phyloP scores from a whole-genome alignment of 495 filamentous ascomycete genomes.

The Penicillium cataractarum region DNA sequence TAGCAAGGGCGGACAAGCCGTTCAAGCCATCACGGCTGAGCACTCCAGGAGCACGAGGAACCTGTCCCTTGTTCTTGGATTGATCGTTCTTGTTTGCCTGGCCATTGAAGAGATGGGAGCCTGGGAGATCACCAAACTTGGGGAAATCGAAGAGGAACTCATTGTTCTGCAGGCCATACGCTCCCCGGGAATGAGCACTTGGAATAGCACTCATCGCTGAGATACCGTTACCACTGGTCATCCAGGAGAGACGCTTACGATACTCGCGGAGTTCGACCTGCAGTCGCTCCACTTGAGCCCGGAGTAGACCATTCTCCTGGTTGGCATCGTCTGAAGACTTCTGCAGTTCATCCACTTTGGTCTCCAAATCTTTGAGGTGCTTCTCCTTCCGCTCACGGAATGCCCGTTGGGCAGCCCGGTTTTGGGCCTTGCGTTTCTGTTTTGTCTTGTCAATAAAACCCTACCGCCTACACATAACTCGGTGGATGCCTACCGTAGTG shows the following conservation, averaged over 20 bases:
- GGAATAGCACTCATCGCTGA: constrained; percentile 53
- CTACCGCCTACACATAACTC: background rate
- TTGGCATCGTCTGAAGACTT: constrained; percentile 80
- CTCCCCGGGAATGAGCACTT: constrained; percentile 38
- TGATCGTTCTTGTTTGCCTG: constrained; percentile 38
- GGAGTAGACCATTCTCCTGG: constrained; percentile 83
- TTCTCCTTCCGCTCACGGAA: constrained; percentile 99
- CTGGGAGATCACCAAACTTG: constrained; percentile 80
- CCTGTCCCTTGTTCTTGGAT: constrained; percentile 29
- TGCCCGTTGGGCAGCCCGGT: constrained; percentile 92
- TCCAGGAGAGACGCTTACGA: constrained; percentile 76
- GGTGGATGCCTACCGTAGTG: constrained; percentile 73
- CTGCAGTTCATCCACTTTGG: constrained; percentile 90
- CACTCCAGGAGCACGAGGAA: constrained; percentile 37
- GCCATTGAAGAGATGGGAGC: constrained; percentile 59
- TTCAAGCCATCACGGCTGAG: constrained; percentile 33
- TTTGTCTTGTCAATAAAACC: constrained; percentile 45
- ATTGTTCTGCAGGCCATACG: constrained; percentile 63
- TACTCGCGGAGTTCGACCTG: constrained; percentile 87
- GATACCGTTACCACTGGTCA: constrained; percentile 48
- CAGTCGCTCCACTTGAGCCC: constrained; percentile 84
- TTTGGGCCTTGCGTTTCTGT: constrained; percentile 98
- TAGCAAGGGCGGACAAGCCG: constrained; percentile 9
- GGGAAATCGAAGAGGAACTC: constrained; percentile 97
- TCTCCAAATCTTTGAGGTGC: constrained; percentile 93